Percentiles rank a stretch among this genome's conserved stretches.
These are phyloP conservation scores for Aspergillus vadensis DNA, from an alignment of 2,329 filamentous ascomycete genomes.

Conservation along the genomic window DNA sequence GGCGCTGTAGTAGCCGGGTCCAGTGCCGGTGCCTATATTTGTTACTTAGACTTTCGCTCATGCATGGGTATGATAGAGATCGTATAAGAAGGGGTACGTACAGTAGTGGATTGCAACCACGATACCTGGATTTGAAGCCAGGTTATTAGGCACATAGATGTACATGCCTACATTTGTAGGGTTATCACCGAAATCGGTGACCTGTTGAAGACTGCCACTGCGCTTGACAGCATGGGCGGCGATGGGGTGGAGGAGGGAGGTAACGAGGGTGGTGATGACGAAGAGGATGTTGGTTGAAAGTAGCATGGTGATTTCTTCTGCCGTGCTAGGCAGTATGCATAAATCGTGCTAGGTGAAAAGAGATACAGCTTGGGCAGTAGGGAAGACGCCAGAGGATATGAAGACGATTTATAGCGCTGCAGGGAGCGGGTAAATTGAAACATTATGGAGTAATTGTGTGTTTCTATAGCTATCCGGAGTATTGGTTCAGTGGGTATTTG, in stretches of 20 bases:
- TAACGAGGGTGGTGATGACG: conserved; percentile 1
- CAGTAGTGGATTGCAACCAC: conserved; percentile 62
- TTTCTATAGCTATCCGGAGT: neutral
- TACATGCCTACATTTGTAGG: conserved; percentile 55
- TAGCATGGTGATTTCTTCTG: neutral
- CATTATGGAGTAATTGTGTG: neutral
- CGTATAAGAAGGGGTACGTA: too few relatives aligned
- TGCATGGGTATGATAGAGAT: too few relatives aligned
- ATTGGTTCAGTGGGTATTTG: neutral
- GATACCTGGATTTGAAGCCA: conserved; percentile 52
- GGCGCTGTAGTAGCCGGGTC: conserved; percentile 48
- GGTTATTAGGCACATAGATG: conserved; percentile 53
- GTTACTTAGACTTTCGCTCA: too few relatives aligned
- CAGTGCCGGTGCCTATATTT: conserved; percentile 25
- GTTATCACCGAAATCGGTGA: conserved; percentile 50
- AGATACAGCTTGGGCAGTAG: too few relatives aligned
- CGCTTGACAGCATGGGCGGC: conserved; percentile 6
- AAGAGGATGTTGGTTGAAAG: neutral
- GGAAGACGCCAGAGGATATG: too few relatives aligned
- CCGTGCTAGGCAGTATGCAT: too few relatives aligned
- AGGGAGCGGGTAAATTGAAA: neutral
- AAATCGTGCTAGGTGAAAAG: too few relatives aligned
- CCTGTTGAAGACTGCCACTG: conserved; percentile 24
- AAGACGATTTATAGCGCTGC: neutral
- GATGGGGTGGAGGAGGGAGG: conserved; percentile 10